A percentile compares a stretch with the other conserved stretches of the same genome.
Evolutionary conservation across 208 protist species (phyloP).

Genomic region (Leishmania turanica): DNA sequence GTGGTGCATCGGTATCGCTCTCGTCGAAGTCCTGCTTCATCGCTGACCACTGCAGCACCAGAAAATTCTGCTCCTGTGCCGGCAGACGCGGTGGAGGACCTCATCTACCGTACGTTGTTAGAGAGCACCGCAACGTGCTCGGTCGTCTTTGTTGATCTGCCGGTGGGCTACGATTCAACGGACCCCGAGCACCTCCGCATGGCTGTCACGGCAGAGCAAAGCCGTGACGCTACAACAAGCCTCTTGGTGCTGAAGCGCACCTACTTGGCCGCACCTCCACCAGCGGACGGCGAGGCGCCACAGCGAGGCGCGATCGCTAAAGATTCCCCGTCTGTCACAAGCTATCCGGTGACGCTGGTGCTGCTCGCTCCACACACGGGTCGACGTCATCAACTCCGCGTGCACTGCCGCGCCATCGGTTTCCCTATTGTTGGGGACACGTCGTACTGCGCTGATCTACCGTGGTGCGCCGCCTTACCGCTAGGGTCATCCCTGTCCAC

Average conservation of each 20-base stretch:
- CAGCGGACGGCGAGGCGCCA: slow-evolving; percentile 16
- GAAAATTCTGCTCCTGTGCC: too few relatives aligned
- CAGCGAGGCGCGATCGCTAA: slow-evolving; percentile 26
- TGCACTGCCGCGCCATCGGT: slow-evolving; percentile 83
- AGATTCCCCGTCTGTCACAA: slow-evolving; percentile 12
- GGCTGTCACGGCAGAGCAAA: slow-evolving; percentile 35
- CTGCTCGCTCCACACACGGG: slow-evolving; percentile 70
- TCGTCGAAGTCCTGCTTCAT: background rate
- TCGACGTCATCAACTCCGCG: slow-evolving; percentile 87
- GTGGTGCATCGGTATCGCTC: slow-evolving; percentile 9
- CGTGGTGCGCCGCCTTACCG: slow-evolving; percentile 14
- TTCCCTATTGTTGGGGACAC: slow-evolving; percentile 88
- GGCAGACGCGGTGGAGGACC: background rate
- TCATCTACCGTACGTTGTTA: background rate
- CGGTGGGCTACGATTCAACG: slow-evolving; percentile 53
- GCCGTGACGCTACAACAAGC: slow-evolving; percentile 19
- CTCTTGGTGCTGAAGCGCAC: slow-evolving; percentile 23
- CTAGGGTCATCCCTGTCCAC: background rate
- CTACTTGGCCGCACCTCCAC: background rate
- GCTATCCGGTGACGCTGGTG: slow-evolving; percentile 57
- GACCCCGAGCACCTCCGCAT: slow-evolving; percentile 68
- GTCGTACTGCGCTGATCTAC: slow-evolving; percentile 39
- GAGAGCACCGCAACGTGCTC: background rate
- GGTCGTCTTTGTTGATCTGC: slow-evolving; percentile 27
- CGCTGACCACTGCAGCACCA: background rate